A percentile compares a stretch with the other conserved stretches of the same genome.
phyloP scores from a whole-genome alignment of 495 filamentous ascomycete genomes.

The Paragyromitra xinjiangensis region DNA sequence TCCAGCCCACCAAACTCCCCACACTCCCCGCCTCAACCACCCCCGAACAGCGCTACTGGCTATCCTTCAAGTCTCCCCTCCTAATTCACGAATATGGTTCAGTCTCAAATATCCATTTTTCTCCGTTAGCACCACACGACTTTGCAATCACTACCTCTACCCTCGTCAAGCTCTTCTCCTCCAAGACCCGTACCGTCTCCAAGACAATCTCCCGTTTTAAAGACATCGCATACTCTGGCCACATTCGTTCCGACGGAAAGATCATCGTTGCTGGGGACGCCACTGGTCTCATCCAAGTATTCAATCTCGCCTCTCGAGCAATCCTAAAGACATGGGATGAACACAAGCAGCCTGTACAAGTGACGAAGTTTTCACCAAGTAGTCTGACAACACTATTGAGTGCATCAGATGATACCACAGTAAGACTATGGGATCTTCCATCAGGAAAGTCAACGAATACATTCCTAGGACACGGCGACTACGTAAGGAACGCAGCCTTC shows the following conservation, averaged over 20 bases:
- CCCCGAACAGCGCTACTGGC: constrained; percentile 94
- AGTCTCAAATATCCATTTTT: constrained; percentile 87
- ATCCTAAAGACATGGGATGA: constrained; percentile 96
- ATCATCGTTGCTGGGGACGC: constrained; percentile 91
- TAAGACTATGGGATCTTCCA: constrained; percentile 92
- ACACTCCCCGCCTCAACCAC: constrained; percentile 73
- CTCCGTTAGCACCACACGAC: constrained; percentile 71
- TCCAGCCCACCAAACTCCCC: constrained; percentile 85
- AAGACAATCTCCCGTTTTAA: constrained; percentile 94
- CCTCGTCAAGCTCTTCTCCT: constrained; percentile 90
- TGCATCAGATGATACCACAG: constrained; percentile 86
- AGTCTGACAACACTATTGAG: constrained; percentile 86
- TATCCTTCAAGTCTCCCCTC: constrained; percentile 86
- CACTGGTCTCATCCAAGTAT: constrained; percentile 88
- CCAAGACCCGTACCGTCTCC: constrained; percentile 83
- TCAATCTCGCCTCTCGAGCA: constrained; percentile 85
- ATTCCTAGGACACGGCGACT: constrained; percentile 90
- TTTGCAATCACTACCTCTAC: constrained; percentile 93
- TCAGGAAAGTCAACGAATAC: constrained; percentile 75
- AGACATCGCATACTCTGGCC: constrained; percentile 83
- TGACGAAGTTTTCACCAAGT: constrained; percentile 83
- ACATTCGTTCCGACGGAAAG: constrained; percentile 86
- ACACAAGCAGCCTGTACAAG: constrained; percentile 95
- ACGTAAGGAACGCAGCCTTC: constrained; percentile 85
- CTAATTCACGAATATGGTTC: constrained; percentile 85